A percentile compares a stretch with the other conserved stretches of the same genome.
Conservation (phyloP, 805 yeast genomes). For the Suhomyces sp. region DNA sequence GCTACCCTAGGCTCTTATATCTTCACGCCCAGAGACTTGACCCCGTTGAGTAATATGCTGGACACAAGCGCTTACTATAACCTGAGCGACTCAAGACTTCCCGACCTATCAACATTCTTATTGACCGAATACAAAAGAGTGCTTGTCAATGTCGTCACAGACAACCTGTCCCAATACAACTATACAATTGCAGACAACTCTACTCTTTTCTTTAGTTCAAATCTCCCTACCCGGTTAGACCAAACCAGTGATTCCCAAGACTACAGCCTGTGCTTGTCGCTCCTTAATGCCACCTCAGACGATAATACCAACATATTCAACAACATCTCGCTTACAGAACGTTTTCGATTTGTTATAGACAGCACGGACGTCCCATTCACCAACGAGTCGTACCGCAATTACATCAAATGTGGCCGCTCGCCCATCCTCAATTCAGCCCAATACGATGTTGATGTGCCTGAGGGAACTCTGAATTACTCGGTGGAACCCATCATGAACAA, state of each 20-base stretch:
- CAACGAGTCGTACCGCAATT: slow-evolving; percentile 30
- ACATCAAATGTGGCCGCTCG: slow-evolving; percentile 57
- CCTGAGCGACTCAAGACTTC: slow-evolving; percentile 18
- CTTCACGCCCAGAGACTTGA: slow-evolving; percentile 28
- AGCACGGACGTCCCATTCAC: slow-evolving; percentile 35
- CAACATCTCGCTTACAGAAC: slow-evolving; percentile 13
- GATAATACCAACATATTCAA: slow-evolving; percentile 6
- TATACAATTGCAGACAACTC: slow-evolving; percentile 19
- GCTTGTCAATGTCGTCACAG: slow-evolving; percentile 20
- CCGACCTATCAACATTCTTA: slow-evolving; percentile 27
- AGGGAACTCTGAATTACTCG: slow-evolving; percentile 5
- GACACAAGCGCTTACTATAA: slow-evolving; percentile 18
- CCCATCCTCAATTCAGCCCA: slow-evolving; percentile 54
- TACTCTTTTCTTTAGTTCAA: slow-evolving; percentile 12
- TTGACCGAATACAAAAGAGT: slow-evolving; percentile 26
- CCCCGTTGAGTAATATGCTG: slow-evolving; percentile 4
- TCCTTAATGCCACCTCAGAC: neutral
- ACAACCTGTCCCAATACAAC: slow-evolving; percentile 21
- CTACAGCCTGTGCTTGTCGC: neutral
- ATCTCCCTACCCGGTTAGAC: slow-evolving; percentile 1
- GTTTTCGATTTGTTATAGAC: slow-evolving; percentile 36
- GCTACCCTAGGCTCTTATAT: slow-evolving; percentile 15
- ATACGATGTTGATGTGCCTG: slow-evolving; percentile 3
- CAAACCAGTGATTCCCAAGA: slow-evolving; percentile 1
- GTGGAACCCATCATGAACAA: slow-evolving; percentile 24